These are phyloP conservation scores for Trichoderma parareesei DNA, from an alignment of 495 filamentous ascomycete species.

Conservation along the genomic window DNA sequence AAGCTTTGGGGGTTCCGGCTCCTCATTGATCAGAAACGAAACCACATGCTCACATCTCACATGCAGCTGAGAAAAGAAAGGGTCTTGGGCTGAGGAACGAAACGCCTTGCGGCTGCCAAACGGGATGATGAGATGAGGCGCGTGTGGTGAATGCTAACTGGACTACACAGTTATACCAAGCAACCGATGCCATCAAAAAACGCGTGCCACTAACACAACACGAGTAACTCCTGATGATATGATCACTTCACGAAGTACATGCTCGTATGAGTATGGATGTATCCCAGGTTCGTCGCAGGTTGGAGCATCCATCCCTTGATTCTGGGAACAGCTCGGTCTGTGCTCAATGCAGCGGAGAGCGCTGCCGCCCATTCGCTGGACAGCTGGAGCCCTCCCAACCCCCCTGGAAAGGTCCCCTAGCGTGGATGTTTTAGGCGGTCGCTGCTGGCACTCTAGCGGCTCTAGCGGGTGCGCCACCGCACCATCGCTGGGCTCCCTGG, in stretches of 20 bases:
- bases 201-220: neutral
- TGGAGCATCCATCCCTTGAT: neutral
- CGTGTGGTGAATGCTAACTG: too few species aligned
- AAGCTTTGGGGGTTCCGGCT: neutral
- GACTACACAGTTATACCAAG: too few species aligned
- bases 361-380: neutral
- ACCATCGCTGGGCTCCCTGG: slow-evolving; percentile 7
- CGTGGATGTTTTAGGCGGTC: neutral
- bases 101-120: neutral
- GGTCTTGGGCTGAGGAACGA: neutral
- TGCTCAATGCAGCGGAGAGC: neutral
- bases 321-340: neutral
- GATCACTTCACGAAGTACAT: too few species aligned
- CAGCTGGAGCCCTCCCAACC: too few species aligned
- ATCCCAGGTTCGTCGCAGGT: neutral
- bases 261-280: neutral
- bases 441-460: slow-evolving; percentile 3
- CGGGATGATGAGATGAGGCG: neutral
- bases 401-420: neutral
- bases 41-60: slow-evolving; percentile 2
- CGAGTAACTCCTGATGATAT: too few species aligned
- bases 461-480: slow-evolving; percentile 8
- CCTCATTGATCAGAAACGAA: neutral
- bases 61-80: neutral
- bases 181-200: neutral